These are phyloP conservation scores for Colletotrichum lini DNA, from an alignment of 2,329 filamentous ascomycete species.

Conservation along the genomic window DNA sequence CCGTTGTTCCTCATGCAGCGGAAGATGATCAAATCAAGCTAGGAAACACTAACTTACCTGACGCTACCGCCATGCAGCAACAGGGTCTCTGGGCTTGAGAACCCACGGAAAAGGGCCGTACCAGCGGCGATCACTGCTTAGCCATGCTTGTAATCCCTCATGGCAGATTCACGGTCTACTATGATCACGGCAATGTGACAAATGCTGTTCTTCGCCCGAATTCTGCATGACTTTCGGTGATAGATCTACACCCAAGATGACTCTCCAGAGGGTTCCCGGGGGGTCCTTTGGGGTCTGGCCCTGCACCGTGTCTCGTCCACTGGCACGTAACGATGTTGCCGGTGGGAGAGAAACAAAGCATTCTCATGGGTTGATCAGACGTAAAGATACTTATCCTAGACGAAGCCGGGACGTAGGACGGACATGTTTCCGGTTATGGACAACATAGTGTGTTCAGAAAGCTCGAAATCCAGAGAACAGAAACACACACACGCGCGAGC, in stretches of 20 bases:
- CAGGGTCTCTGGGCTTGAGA: conserved; percentile 30
- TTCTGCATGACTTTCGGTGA: not conserved
- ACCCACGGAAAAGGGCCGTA: conserved; percentile 23
- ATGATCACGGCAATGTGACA: not conserved
- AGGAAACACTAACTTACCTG: conserved; percentile 13
- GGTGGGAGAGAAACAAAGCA: not conserved
- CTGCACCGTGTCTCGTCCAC: not conserved
- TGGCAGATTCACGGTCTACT: too few relatives aligned
- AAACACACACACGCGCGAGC: too few relatives aligned
- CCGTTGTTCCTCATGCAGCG: not conserved
- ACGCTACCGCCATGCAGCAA: conserved; percentile 3
- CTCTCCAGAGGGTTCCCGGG: not conserved
- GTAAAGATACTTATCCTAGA: too few relatives aligned
- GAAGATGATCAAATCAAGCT: not conserved
- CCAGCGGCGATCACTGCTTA: not conserved
- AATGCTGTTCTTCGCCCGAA: not conserved
- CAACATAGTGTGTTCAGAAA: not conserved
- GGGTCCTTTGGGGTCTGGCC: too few relatives aligned
- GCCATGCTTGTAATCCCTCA: not conserved
- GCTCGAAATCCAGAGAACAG: not conserved
- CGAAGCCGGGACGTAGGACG: conserved; percentile 6
- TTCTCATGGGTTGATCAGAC: not conserved
- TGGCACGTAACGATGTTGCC: not conserved
- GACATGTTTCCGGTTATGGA: conserved; percentile 13
- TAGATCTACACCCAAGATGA: not conserved